These are phyloP conservation scores for Aspergillus floridensis DNA, from an alignment of 2,329 filamentous ascomycete genomes.

Conservation along the genomic window DNA sequence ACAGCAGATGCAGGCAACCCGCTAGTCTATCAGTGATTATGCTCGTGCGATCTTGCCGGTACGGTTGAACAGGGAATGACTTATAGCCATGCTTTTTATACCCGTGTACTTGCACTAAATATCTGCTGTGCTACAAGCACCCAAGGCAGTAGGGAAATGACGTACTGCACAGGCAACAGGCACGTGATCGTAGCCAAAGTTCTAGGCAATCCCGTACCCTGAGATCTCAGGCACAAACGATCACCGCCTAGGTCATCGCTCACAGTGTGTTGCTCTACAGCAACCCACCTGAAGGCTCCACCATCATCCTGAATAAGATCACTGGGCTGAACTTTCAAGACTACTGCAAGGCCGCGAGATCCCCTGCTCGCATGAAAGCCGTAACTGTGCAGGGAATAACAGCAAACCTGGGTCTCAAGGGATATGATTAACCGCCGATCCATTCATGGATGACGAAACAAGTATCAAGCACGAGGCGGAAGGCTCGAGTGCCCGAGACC, in stretches of 20 bases:
- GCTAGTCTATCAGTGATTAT: too few species aligned
- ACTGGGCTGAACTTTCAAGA: background rate
- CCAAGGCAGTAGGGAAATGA: background rate
- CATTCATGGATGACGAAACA: background rate
- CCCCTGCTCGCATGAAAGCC: background rate
- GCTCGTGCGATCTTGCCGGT: too few species aligned
- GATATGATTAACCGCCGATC: background rate
- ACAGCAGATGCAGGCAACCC: too few species aligned
- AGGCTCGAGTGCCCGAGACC: background rate
- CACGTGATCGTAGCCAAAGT: background rate
- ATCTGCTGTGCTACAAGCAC: too few species aligned
- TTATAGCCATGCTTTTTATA: too few species aligned
- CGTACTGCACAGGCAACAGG: background rate
- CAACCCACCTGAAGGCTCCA: background rate
- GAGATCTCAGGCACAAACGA: background rate
- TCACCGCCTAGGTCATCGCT: background rate
- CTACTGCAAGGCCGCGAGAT: background rate
- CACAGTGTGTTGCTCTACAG: background rate
- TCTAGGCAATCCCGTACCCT: background rate
- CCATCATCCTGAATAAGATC: background rate
- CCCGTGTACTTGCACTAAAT: too few species aligned
- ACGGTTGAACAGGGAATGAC: too few species aligned
- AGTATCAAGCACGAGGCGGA: background rate
- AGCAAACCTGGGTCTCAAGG: background rate
- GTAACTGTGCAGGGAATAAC: background rate